Conservation (phyloP, 2,329 filamentous ascomycete genomes). For the Epichloe hybrida region DNA sequence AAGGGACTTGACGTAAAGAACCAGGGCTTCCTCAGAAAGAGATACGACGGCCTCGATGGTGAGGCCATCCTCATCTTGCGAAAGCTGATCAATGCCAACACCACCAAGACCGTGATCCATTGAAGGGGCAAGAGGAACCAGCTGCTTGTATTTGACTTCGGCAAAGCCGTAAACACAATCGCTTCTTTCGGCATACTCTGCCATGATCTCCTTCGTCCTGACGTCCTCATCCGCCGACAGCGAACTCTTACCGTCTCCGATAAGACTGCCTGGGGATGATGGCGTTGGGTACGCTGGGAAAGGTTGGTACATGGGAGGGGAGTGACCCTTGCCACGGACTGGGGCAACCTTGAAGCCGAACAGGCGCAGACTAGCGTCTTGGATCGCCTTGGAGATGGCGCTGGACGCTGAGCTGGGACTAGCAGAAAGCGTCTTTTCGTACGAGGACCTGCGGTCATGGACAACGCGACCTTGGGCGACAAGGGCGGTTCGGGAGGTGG, state of each 20-base stretch:
- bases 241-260: constrained; percentile 47
- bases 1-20: constrained; percentile 90
- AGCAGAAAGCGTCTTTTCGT: constrained; percentile 61
- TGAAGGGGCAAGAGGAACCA: constrained; percentile 79
- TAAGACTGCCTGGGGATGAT: constrained; percentile 43
- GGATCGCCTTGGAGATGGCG: constrained; percentile 86
- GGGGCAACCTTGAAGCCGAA: constrained; percentile 60
- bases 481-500: constrained; percentile 59
- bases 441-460: constrained; percentile 66
- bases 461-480: constrained; percentile 55
- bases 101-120: constrained; percentile 57
- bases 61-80: constrained; percentile 55
- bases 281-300: constrained; percentile 76
- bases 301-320: constrained; percentile 65
- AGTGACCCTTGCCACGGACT: constrained; percentile 51
- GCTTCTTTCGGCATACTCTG: constrained; percentile 83
- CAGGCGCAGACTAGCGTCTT: constrained; percentile 70
- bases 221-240: constrained; percentile 62
- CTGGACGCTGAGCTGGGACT: constrained; percentile 64
- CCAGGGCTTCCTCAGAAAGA: constrained; percentile 85
- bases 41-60: constrained; percentile 76
- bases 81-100: constrained; percentile 37
- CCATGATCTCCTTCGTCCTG: constrained; percentile 65
- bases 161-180: constrained; percentile 97
- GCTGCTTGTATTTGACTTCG: constrained; percentile 95